A percentile compares a stretch with the other conserved stretches of the same genome.
These are phyloP conservation scores for Clonostachys chloroleuca DNA, from an alignment of 2,329 filamentous ascomycete species.

Conservation along the genomic window DNA sequence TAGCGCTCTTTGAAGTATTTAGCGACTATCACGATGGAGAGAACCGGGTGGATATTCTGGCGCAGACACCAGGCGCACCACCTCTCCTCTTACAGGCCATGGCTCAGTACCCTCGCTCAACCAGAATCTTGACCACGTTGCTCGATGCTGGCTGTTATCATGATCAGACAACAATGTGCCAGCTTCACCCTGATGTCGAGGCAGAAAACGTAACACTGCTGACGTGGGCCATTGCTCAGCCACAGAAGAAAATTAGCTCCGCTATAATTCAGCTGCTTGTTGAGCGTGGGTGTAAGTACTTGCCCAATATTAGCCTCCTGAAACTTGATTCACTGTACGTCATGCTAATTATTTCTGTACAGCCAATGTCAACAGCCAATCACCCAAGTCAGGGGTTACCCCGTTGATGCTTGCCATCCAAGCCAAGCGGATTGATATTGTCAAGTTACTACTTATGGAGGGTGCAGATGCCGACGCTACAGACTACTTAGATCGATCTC, in stretches of 20 bases:
- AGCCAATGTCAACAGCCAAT: slow-evolving; percentile 55
- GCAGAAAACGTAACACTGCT: slow-evolving; percentile 53
- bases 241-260: slow-evolving; percentile 58
- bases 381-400: slow-evolving; percentile 45
- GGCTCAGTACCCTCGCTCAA: slow-evolving; percentile 48
- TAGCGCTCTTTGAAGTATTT: slow-evolving; percentile 48
- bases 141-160: slow-evolving; percentile 56
- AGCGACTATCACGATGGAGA: slow-evolving; percentile 42
- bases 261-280: slow-evolving; percentile 52
- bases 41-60: slow-evolving; percentile 45
- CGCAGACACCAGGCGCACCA: slow-evolving; percentile 30
- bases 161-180: slow-evolving; percentile 42
- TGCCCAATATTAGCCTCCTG: slow-evolving; percentile 1
- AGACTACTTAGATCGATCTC: slow-evolving; percentile 53
- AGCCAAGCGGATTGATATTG: slow-evolving; percentile 49
- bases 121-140: slow-evolving; percentile 43
- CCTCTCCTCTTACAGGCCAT: slow-evolving; percentile 50
- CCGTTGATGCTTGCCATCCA: slow-evolving; percentile 58
- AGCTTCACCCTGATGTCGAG: slow-evolving; percentile 38
- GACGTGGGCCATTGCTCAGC: slow-evolving; percentile 57
- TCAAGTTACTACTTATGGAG: slow-evolving; percentile 49
- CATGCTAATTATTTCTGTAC: slow-evolving; percentile 6
- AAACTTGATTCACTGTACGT: slow-evolving; percentile 2
- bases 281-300: slow-evolving; percentile 28
- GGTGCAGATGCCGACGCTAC: slow-evolving; percentile 56